Evolutionary conservation across 176 grass and related monocot genomes (phyloP).

Genomic region (Triticum urartu): DNA sequence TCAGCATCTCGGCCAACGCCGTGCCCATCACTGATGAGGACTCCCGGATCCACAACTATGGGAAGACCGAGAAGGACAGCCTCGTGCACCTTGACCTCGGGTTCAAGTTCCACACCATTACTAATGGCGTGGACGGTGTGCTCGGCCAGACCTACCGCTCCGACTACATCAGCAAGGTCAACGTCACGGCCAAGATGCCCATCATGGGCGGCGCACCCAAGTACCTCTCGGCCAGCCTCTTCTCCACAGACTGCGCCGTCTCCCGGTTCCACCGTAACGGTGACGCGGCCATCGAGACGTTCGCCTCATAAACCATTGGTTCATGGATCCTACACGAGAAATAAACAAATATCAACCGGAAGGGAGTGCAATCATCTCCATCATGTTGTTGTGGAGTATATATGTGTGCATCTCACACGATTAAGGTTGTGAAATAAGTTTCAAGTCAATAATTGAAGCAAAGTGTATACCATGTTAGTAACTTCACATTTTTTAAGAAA

Average conservation of each 20-base stretch:
- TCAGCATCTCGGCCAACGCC: constrained; percentile 50
- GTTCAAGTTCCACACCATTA: constrained; percentile 61
- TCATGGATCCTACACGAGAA: background rate
- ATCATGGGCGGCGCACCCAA: constrained; percentile 33
- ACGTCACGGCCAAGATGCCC: constrained; percentile 26
- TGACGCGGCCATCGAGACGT: background rate
- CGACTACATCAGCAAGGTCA: constrained; percentile 13
- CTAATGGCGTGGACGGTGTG: constrained; percentile 27
- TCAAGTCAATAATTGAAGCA: background rate
- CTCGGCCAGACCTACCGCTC: constrained; percentile 38
- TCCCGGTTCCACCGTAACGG: background rate
- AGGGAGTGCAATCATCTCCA: background rate
- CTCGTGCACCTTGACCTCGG: constrained; percentile 65
- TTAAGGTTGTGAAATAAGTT: background rate
- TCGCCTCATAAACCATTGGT: background rate
- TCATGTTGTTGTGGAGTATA: background rate
- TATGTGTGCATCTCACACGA: too few relatives aligned
- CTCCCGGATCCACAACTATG: constrained; percentile 56
- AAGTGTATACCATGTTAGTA: too few relatives aligned
- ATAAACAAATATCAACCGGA: background rate
- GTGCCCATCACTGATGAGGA: constrained; percentile 70
- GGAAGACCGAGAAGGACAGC: constrained; percentile 33
- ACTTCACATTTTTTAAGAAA: too few relatives aligned
- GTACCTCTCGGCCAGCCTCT: constrained; percentile 15
- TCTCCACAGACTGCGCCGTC: constrained; percentile 12